phyloP scores from a whole-genome alignment of 1,284 basidiomycete species.

The Cryptococcus sp. region DNA sequence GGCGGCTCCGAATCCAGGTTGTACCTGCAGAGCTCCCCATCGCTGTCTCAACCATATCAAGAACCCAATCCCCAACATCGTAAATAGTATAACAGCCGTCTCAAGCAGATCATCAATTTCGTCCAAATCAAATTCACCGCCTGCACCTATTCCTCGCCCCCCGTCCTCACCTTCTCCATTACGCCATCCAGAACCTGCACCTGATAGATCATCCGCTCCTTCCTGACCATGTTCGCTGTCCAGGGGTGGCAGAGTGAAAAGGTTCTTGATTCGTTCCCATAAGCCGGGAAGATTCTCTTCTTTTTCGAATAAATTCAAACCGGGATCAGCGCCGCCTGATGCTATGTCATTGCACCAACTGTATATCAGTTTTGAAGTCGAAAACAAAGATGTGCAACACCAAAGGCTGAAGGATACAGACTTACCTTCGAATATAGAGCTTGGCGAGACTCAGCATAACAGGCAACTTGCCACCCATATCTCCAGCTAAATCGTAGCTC shows the following conservation, averaged over 20 bases:
- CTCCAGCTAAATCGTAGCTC: slow-evolving; percentile 85
- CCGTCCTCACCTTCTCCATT: slow-evolving; percentile 5
- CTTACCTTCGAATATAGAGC: slow-evolving; percentile 63
- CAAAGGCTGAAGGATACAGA: background rate
- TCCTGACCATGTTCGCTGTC: slow-evolving; percentile 3
- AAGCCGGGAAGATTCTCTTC: slow-evolving; percentile 9
- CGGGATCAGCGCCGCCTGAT: slow-evolving; percentile 35
- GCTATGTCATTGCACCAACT: slow-evolving; percentile 44
- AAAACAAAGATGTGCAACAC: slow-evolving; percentile 5
- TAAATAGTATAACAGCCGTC: slow-evolving; percentile 24
- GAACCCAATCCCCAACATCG: slow-evolving; percentile 19
- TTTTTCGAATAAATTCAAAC: slow-evolving; percentile 38
- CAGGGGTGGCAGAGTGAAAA: slow-evolving; percentile 17
- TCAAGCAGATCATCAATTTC: slow-evolving; percentile 30
- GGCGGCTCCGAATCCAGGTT: no score
- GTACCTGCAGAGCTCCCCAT: slow-evolving; percentile 9
- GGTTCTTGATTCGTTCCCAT: slow-evolving; percentile 33
- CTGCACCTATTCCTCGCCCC: slow-evolving; percentile 3
- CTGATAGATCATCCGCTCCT: slow-evolving; percentile 4
- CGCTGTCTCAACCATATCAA: slow-evolving; percentile 24
- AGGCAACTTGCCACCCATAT: slow-evolving; percentile 76
- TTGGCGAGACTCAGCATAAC: slow-evolving; percentile 76
- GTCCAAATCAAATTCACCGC: slow-evolving; percentile 13
- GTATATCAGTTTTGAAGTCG: background rate
- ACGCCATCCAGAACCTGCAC: slow-evolving; percentile 7